Evolutionary conservation across 345 rosid genomes (phyloP).

Genomic region (Citrus australasica): DNA sequence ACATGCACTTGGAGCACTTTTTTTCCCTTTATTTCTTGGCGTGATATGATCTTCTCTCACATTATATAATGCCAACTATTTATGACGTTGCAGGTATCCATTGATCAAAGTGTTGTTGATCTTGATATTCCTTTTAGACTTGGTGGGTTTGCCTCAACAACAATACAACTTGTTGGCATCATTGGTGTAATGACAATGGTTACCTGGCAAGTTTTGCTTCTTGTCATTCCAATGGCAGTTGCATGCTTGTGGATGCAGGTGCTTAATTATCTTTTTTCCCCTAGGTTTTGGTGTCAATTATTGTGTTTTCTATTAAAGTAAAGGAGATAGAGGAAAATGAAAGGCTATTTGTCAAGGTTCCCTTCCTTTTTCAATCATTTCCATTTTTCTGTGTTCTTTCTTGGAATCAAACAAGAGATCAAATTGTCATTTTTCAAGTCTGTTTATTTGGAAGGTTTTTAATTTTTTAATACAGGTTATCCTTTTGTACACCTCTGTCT

Average conservation of each 20-base stretch:
- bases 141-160: constrained; percentile 99
- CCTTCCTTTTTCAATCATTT: constrained; percentile 1
- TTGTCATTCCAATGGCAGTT: constrained; percentile 91
- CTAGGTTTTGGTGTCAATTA: not conserved
- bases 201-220: constrained; percentile 98
- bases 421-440: not conserved
- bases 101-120: constrained; percentile 99
- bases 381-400: not conserved
- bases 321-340: constrained; percentile 2
- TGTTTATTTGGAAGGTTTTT: not conserved
- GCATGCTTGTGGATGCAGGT: constrained; percentile 99
- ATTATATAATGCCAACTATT: constrained; percentile 6
- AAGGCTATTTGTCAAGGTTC: not conserved
- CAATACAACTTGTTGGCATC: constrained; percentile 94
- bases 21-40: not conserved
- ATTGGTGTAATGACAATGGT: constrained; percentile 94
- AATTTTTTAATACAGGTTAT: not conserved
- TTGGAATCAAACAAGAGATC: constrained; percentile 1
- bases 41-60: not conserved
- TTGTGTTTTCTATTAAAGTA: constrained; percentile 3
- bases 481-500: not conserved
- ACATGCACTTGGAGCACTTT: not conserved
- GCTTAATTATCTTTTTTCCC: constrained; percentile 12
- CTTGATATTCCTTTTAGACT: constrained; percentile 99
- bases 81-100: constrained; percentile 65